Evolutionary conservation across 495 filamentous ascomycete genomes (phyloP).

Genomic region (Tuber melanosporum): DNA sequence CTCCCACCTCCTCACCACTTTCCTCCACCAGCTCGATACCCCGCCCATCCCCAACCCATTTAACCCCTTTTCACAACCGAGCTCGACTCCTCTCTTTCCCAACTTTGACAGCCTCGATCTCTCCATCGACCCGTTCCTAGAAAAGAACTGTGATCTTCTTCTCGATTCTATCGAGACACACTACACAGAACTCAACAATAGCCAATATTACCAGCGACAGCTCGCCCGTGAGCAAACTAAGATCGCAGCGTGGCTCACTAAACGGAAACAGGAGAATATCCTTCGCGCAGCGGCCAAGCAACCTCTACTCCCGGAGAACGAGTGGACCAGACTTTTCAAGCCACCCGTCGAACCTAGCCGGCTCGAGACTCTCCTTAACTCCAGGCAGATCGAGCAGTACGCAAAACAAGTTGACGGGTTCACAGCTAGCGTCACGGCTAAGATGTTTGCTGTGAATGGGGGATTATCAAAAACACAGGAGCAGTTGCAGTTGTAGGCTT

Average conservation of each 20-base stretch:
- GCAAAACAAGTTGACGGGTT: slow-evolving; percentile 96
- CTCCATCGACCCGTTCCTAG: slow-evolving; percentile 94
- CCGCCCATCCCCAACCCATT: slow-evolving; percentile 49
- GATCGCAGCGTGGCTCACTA: slow-evolving; percentile 89
- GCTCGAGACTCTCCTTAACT: slow-evolving; percentile 86
- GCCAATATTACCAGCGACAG: slow-evolving; percentile 95
- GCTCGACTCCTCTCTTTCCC: slow-evolving; percentile 70
- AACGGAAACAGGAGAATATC: slow-evolving; percentile 91
- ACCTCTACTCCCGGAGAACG: slow-evolving; percentile 81
- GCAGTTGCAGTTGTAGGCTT: not conserved
- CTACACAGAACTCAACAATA: slow-evolving; percentile 97
- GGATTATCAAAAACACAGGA: slow-evolving; percentile 29
- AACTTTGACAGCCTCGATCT: slow-evolving; percentile 83
- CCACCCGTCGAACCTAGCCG: slow-evolving; percentile 87
- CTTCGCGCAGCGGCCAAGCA: slow-evolving; percentile 80
- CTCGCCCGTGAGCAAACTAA: slow-evolving; percentile 93
- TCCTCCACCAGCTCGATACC: slow-evolving; percentile 78
- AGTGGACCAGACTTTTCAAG: slow-evolving; percentile 98
- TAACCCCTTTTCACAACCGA: slow-evolving; percentile 66
- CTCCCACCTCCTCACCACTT: slow-evolving; percentile 90
- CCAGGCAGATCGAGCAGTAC: slow-evolving; percentile 95
- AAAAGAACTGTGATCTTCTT: slow-evolving; percentile 93
- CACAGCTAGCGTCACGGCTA: slow-evolving; percentile 76
- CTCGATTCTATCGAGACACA: slow-evolving; percentile 94
- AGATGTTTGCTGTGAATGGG: slow-evolving; percentile 98